Base-by-base conservation (phyloP, 2,329 filamentous ascomycete genomes). In the Penicillium sclerotiorum region DNA sequence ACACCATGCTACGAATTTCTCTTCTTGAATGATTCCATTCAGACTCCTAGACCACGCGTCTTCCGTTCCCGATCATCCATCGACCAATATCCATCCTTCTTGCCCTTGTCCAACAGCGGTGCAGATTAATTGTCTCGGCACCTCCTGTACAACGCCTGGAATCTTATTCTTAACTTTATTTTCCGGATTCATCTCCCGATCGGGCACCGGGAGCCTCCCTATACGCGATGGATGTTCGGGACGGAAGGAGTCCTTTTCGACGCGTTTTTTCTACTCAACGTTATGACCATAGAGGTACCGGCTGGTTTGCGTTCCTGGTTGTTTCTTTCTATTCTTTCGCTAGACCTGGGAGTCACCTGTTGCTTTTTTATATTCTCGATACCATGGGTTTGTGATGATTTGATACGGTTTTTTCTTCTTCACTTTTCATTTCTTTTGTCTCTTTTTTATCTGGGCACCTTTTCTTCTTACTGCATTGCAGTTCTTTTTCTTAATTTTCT, bases 281-380 rank as follows among this genome's bases (percentile, higher is more conserved):
- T 68, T 67, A 70, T 60, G 69, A 71, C 63, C 62, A 71, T 71
- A 71, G 68, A 72, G 66, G 66, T 67, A 60, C 60, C 60, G 64
- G 62, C 53, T 61, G 59, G 58, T 52, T 64, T 67, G 57, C 63
- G 64, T 66, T 64, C 53, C 56, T 59, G 58, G 61, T 62, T 60
- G 58, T 54, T 63, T 56, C 47, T 60, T 64, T 57, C 58, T 56
- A 59, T 68, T 65, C 65, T 66, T 65, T 71, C 67, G 65, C 59
- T 69, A 70, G 67, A 68, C 61, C 62, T 57, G 55, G 59, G 62
- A 62, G 62, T 65, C 61, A 46, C 55, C 38, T 52, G 45, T 64
- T n/a, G n/a, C n/a, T n/a, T n/a, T n/a, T 58, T 58, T 56, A 57
- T 59, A 54, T 59, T 55, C 47, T 59, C 55, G 59, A 62, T 62